These are phyloP conservation scores for Penicillium sp. DNA, from an alignment of 2,329 filamentous ascomycete species.

Conservation along the genomic window DNA sequence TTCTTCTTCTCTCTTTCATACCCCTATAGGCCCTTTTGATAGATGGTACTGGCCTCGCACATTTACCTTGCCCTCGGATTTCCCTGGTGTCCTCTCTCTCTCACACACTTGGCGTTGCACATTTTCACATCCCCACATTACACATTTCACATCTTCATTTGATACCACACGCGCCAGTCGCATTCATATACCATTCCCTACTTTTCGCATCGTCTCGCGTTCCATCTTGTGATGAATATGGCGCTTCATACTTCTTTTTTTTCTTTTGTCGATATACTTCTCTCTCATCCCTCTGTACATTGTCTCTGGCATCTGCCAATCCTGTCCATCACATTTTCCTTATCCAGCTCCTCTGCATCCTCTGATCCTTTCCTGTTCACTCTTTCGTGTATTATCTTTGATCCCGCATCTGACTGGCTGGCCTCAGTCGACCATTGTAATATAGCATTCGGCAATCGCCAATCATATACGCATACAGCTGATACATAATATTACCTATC, in stretches of 20 bases:
- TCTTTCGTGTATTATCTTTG: conserved; percentile 25
- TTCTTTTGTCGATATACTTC: conserved; percentile 28
- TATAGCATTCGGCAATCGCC: conserved; percentile 32
- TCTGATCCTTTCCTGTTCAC: conserved; percentile 10
- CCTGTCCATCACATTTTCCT: conserved; percentile 17
- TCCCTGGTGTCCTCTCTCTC: conserved; percentile 31
- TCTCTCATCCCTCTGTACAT: conserved; percentile 27
- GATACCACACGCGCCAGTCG: conserved; percentile 40
- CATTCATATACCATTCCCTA: conserved; percentile 31
- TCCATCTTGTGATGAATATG: conserved; percentile 22
- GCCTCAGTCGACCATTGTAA: conserved; percentile 36
- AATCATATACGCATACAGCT: conserved; percentile 28
- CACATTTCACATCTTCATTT: conserved; percentile 28
- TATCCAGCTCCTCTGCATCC: conserved; percentile 10
- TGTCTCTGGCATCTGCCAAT: conserved; percentile 24
- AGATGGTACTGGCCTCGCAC: conserved; percentile 42
- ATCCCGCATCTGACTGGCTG: conserved; percentile 24
- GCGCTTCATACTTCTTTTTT: conserved; percentile 20
- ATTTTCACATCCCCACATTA: conserved; percentile 12
- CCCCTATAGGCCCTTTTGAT: conserved; percentile 43
- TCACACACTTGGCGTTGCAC: conserved; percentile 28
- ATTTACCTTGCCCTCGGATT: conserved; percentile 30
- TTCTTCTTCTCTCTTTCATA: conserved; percentile 40
- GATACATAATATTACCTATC: conserved; percentile 19
- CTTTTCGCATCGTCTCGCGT: conserved; percentile 12